Conservation (phyloP, 108 stramenopile species). For the Parietichytrium sp. region DNA sequence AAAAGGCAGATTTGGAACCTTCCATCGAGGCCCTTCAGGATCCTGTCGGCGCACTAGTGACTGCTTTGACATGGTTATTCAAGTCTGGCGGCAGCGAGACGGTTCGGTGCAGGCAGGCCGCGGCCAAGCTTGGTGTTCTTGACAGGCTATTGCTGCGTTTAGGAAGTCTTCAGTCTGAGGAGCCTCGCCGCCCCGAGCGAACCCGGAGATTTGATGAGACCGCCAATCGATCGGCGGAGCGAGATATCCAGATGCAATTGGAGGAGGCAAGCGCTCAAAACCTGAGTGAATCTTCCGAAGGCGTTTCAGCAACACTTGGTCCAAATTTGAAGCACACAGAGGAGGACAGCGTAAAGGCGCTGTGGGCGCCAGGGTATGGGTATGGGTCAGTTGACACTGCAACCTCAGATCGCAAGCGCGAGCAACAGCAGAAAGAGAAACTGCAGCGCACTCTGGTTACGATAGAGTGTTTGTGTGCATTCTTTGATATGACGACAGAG, state of each 20-base stretch:
- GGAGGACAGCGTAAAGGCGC: background rate
- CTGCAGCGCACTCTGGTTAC: background rate
- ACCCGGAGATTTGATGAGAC: background rate
- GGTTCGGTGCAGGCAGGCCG: background rate
- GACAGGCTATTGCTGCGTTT: background rate
- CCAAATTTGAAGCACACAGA: too few species aligned
- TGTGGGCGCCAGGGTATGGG: constrained; percentile 30
- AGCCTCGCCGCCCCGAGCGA: background rate
- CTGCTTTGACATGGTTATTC: background rate
- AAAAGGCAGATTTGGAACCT: background rate
- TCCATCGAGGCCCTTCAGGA: background rate
- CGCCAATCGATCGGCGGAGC: too few species aligned
- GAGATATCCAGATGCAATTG: too few species aligned
- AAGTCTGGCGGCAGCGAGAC: background rate
- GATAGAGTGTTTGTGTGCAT: background rate
- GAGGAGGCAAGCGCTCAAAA: too few species aligned
- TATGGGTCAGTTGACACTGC: background rate
- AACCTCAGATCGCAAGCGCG: constrained; percentile 11
- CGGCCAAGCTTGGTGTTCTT: background rate
- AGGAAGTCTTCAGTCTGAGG: constrained; percentile 1
- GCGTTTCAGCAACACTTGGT: too few species aligned
- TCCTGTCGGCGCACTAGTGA: background rate
- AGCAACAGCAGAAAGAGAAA: constrained; percentile 26
- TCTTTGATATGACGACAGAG: background rate
- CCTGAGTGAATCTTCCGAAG: too few species aligned